These are phyloP conservation scores for Komagataella mondaviorum DNA, from an alignment of 805 yeast species.

Conservation along the genomic window DNA sequence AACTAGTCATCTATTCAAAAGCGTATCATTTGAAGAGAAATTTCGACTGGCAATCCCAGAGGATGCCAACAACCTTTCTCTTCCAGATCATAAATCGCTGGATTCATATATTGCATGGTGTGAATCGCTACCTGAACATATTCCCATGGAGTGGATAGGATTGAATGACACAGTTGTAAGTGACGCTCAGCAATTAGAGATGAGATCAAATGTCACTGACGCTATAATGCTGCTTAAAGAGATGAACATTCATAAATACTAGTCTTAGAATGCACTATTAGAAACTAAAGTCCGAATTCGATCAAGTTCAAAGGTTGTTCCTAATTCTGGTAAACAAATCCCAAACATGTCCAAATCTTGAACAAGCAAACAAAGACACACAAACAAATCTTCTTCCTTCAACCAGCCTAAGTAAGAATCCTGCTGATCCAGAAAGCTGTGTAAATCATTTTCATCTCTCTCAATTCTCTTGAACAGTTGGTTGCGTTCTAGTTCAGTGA, in stretches of 20 bases:
- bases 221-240: not conserved
- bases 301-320: not conserved
- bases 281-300: not conserved
- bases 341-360: not conserved
- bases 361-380: not conserved
- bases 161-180: not conserved
- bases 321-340: not conserved
- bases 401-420: not conserved
- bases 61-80: not conserved
- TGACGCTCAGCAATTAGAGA: not conserved
- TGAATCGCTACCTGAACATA: constrained; percentile 17
- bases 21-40: not conserved
- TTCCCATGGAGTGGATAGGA: constrained; percentile 19
- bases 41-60: not conserved
- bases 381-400: not conserved
- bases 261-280: too few relatives aligned
- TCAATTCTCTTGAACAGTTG: not conserved
- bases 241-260: not conserved
- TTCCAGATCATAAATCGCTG: not conserved
- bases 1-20: constrained; percentile 23
- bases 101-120: not conserved
- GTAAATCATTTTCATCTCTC: not conserved
- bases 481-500: not conserved
- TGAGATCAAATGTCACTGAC: not conserved
- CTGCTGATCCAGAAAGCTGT: not conserved